These are phyloP conservation scores for Suillus subaureus DNA, from an alignment of 768 basidiomycete genomes.

Conservation along the genomic window DNA sequence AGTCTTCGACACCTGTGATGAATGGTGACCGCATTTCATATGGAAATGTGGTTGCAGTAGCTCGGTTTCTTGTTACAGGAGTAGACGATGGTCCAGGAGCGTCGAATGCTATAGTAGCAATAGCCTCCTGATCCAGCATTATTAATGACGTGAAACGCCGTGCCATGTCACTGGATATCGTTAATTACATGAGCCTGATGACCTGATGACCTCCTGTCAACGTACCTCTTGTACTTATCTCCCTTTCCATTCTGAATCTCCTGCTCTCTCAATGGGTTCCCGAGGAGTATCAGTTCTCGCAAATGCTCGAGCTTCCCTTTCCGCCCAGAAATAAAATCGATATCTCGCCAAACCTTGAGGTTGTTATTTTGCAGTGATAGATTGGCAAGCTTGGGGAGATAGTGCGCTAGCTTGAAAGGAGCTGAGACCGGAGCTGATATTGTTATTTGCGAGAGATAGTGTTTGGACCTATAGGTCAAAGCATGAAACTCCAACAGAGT, in stretches of 20 bases:
- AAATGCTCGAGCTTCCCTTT: constrained; percentile 62
- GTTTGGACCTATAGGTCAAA: constrained; percentile 60
- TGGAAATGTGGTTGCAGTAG: constrained; percentile 77
- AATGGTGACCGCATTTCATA: constrained; percentile 72
- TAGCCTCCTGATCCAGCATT: constrained; percentile 82
- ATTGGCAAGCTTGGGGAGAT: constrained; percentile 78
- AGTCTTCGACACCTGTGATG: constrained; percentile 70
- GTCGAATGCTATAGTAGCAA: constrained; percentile 79
- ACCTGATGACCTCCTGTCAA: constrained; percentile 11
- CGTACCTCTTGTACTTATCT: constrained; percentile 71
- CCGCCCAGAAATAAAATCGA: constrained; percentile 62
- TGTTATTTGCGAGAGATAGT: constrained; percentile 82
- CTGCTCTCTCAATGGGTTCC: constrained; percentile 72
- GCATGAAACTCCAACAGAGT: background rate
- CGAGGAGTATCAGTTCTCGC: constrained; percentile 72
- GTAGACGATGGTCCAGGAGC: constrained; percentile 56
- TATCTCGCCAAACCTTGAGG: constrained; percentile 67
- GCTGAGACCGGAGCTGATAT: constrained; percentile 58
- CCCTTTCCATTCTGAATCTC: constrained; percentile 58
- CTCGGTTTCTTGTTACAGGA: constrained; percentile 39
- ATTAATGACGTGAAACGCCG: constrained; percentile 80
- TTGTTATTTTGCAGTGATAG: constrained; percentile 81
- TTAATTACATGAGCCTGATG: constrained; percentile 9
- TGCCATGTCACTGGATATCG: constrained; percentile 64
- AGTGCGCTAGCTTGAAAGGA: constrained; percentile 65